These are phyloP conservation scores for Astrocystis sublimbata DNA, from an alignment of 495 filamentous ascomycete genomes.

Conservation along the genomic window DNA sequence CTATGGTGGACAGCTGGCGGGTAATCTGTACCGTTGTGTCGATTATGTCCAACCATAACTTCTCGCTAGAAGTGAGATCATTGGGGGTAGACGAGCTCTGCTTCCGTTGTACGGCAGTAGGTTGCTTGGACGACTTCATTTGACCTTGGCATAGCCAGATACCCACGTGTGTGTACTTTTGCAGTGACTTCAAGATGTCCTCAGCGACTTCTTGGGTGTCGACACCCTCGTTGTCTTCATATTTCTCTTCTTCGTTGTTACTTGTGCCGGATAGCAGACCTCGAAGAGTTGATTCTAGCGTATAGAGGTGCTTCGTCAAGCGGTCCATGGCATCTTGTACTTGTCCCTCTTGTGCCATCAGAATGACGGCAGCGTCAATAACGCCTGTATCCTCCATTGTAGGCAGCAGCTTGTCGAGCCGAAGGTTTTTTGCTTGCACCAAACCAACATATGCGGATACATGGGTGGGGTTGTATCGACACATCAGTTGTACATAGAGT, in stretches of 20 bases:
- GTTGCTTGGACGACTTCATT: constrained; percentile 60
- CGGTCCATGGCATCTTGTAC: constrained; percentile 80
- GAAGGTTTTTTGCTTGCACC: constrained; percentile 76
- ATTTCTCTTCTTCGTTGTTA: constrained; percentile 50
- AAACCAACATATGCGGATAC: constrained; percentile 83
- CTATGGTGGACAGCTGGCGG: constrained; percentile 49
- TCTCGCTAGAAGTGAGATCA: constrained; percentile 72
- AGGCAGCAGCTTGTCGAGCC: constrained; percentile 78
- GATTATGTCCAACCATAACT: constrained; percentile 88
- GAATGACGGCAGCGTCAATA: constrained; percentile 87
- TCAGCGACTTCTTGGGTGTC: constrained; percentile 52
- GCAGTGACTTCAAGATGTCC: constrained; percentile 70
- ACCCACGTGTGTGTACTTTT: constrained; percentile 87
- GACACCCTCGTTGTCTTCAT: too few species aligned
- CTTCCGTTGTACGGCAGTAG: constrained; percentile 35
- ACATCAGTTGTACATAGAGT: constrained; percentile 87
- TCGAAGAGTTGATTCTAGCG: constrained; percentile 74
- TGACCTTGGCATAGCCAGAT: constrained; percentile 96
- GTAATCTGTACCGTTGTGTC: constrained; percentile 81
- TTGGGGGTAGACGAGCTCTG: constrained; percentile 56
- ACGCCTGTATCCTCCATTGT: constrained; percentile 85
- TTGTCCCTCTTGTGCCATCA: constrained; percentile 89
- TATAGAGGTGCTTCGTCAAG: constrained; percentile 73
- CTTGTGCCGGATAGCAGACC: constrained; percentile 63
- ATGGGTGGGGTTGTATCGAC: constrained; percentile 74